Conservation (phyloP, 768 basidiomycete genomes). For the Lactarius indigo region DNA sequence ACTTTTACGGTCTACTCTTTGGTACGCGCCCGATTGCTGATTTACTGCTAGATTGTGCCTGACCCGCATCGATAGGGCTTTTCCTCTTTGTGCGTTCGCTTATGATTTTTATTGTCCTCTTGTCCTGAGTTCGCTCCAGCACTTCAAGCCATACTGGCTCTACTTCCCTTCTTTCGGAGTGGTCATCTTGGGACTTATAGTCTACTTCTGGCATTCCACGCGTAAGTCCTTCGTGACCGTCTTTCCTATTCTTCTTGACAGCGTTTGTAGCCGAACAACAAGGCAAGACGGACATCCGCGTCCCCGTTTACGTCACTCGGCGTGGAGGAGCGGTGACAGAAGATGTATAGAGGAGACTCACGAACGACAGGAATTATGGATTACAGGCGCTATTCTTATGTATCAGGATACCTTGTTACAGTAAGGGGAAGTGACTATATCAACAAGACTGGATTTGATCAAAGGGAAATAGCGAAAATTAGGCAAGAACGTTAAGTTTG, state of each 20-base stretch:
- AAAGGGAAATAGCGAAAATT: not conserved
- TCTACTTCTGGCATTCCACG: conserved; percentile 83
- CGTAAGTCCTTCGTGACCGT: conserved; percentile 48
- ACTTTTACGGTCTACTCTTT: conserved; percentile 84
- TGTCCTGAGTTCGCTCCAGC: conserved; percentile 39
- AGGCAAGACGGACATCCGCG: conserved; percentile 55
- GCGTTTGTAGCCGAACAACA: conserved; percentile 63
- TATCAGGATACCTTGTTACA: not conserved
- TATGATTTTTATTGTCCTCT: not conserved
- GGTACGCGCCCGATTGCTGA: conserved; percentile 33
- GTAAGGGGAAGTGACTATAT: conserved; percentile 19
- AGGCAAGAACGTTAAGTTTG: not conserved
- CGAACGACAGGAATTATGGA: not conserved
- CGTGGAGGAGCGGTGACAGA: conserved; percentile 12
- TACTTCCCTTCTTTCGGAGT: conserved; percentile 80
- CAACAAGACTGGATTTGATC: conserved; percentile 30
- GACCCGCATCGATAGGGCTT: conserved; percentile 33
- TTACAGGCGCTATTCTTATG: not conserved
- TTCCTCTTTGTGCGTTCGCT: conserved; percentile 48
- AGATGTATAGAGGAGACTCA: not conserved
- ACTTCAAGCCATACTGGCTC: conserved; percentile 81
- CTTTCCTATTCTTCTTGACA: not conserved
- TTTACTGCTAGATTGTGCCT: conserved; percentile 11
- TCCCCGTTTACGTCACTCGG: conserved; percentile 52
- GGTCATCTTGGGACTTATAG: conserved; percentile 67